Evolutionary conservation across 225 moss, liverwort and hornwort species (phyloP).

Genomic region (Marchantia polymorpha): DNA sequence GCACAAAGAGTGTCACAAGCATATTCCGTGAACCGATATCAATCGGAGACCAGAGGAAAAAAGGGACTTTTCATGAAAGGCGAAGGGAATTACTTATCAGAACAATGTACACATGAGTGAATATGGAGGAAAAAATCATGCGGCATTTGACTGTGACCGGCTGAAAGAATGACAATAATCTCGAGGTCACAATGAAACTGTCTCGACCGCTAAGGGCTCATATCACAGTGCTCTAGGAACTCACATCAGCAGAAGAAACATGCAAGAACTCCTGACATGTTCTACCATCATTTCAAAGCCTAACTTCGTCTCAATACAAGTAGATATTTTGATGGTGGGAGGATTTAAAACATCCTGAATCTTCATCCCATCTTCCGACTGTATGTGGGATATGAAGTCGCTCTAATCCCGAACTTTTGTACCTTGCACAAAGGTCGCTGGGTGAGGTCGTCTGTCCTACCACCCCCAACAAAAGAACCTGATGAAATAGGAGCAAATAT

Average conservation of each 20-base stretch:
- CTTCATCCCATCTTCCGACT: conserved; percentile 35
- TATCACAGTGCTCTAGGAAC: background rate
- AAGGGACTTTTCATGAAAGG: background rate
- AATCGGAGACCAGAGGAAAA: background rate
- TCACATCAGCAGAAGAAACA: conserved; percentile 20
- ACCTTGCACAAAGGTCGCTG: conserved; percentile 1
- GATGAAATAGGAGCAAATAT: conserved; percentile 13
- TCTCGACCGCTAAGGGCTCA: conserved; percentile 19
- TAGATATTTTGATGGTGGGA: conserved; percentile 30
- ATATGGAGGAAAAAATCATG: background rate
- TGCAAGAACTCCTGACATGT: conserved; percentile 20
- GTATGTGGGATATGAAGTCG: conserved; percentile 22
- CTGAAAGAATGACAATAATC: conserved; percentile 17
- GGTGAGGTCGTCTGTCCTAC: background rate
- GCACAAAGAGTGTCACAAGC: background rate
- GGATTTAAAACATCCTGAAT: conserved; percentile 30
- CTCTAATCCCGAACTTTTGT: conserved; percentile 22
- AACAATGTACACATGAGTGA: conserved; percentile 8
- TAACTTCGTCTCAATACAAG: conserved; percentile 35
- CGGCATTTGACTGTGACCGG: conserved; percentile 19
- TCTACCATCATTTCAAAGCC: conserved; percentile 29
- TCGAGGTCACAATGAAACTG: conserved; percentile 23
- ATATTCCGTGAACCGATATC: background rate
- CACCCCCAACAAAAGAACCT: conserved; percentile 3
- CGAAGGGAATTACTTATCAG: background rate